Percentiles rank a stretch among this genome's conserved stretches.
These are phyloP conservation scores for Paecilomyces fulvus DNA, from an alignment of 2,329 filamentous ascomycete genomes.

Conservation along the genomic window DNA sequence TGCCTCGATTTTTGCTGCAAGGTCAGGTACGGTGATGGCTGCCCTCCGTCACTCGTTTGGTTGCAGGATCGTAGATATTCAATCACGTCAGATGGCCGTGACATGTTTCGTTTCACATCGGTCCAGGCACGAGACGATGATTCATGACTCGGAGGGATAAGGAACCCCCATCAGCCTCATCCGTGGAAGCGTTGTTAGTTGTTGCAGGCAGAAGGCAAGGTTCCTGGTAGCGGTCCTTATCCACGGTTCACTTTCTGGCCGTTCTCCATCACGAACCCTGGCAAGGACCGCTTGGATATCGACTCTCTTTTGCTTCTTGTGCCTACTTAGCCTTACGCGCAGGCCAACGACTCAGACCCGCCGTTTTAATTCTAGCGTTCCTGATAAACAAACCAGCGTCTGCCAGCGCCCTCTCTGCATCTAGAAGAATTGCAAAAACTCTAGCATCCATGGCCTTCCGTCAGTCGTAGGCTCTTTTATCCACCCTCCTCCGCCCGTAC, in stretches of 20 bases:
- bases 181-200: background rate
- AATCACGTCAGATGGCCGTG: background rate
- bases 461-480: background rate
- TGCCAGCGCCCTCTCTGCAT: background rate
- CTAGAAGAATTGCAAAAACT: background rate
- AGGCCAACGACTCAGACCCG: background rate
- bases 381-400: background rate
- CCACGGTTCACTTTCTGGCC: background rate
- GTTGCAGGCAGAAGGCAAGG: background rate
- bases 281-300: too few relatives aligned
- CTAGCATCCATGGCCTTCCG: background rate
- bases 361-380: constrained; percentile 1
- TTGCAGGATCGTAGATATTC: background rate
- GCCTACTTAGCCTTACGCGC: background rate
- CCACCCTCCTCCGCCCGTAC: background rate
- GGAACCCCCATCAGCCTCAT: background rate
- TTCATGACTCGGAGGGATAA: background rate
- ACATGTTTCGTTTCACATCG: background rate
- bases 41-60: background rate
- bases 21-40: too few relatives aligned
- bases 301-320: background rate
- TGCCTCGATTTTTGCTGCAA: too few relatives aligned
- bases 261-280: background rate
- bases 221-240: background rate
- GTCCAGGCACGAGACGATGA: background rate